Percentiles rank a stretch among this genome's conserved stretches.
phyloP scores from a whole-genome alignment of 495 filamentous ascomycete genomes.

The Astrocystis sublimbata region DNA sequence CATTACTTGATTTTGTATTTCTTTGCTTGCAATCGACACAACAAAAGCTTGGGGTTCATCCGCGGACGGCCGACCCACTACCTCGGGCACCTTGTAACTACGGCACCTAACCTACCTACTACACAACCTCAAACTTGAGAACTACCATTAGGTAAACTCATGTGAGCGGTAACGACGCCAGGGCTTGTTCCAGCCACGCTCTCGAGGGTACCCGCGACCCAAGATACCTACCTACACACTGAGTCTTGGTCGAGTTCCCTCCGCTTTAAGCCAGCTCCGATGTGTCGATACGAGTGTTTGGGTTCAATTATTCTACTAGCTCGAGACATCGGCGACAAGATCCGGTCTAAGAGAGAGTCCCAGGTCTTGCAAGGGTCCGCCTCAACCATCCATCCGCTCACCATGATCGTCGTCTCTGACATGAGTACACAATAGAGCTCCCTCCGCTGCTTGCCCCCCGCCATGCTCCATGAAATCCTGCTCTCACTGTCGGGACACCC shows the following conservation, averaged over 20 bases:
- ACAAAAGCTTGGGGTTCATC: no score
- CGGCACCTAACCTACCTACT: not conserved
- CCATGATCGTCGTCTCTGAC: not conserved
- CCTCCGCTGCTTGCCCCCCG: slow-evolving; percentile 21
- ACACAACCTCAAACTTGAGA: not conserved
- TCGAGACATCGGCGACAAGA: slow-evolving; percentile 42
- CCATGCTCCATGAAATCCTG: slow-evolving; percentile 96
- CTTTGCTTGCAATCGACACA: no score
- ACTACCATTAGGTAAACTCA: no score
- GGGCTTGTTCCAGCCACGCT: not conserved
- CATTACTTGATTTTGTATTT: no score
- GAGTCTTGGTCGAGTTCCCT: not conserved
- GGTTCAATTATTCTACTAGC: slow-evolving; percentile 49
- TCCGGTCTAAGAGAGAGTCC: slow-evolving; percentile 33
- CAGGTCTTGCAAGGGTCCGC: slow-evolving; percentile 31
- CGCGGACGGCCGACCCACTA: no score
- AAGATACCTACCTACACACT: no score
- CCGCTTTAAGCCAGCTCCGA: slow-evolving; percentile 14
- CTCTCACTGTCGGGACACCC: slow-evolving; percentile 92
- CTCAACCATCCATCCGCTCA: slow-evolving; percentile 8
- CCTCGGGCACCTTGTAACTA: not conserved
- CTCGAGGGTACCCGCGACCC: not conserved
- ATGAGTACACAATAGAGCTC: not conserved
- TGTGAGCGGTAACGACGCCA: not conserved
- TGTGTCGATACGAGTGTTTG: slow-evolving; percentile 53